These are phyloP conservation scores for Clonostachys solani DNA, from an alignment of 2,329 filamentous ascomycete genomes.

Conservation along the genomic window DNA sequence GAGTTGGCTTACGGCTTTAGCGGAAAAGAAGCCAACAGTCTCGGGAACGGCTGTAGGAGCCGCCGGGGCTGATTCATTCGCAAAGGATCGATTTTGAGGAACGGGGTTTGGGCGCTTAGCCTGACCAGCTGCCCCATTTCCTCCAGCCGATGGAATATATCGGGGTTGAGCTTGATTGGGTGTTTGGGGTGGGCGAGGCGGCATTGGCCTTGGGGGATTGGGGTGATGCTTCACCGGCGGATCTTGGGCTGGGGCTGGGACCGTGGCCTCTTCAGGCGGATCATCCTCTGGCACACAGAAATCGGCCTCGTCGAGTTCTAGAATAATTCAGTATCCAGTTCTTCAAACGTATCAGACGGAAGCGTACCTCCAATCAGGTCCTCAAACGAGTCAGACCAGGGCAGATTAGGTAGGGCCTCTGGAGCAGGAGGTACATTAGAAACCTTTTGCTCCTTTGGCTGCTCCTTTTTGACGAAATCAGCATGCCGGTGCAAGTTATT, in stretches of 20 bases:
- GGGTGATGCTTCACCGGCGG: neutral
- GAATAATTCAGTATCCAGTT: constrained; percentile 28
- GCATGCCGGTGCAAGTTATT: constrained; percentile 77
- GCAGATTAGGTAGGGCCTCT: constrained; percentile 12
- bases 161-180: constrained; percentile 14
- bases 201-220: too few relatives aligned
- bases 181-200: constrained; percentile 21
- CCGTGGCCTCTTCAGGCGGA: constrained; percentile 72
- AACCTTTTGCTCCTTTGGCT: constrained; percentile 10
- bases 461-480: constrained; percentile 65
- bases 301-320: constrained; percentile 73
- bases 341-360: constrained; percentile 27
- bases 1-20: constrained; percentile 56
- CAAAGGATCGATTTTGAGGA: constrained; percentile 12
- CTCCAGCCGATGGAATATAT: neutral
- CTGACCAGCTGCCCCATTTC: neutral
- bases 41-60: constrained; percentile 20
- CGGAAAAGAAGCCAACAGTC: constrained; percentile 65
- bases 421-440: neutral
- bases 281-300: constrained; percentile 66
- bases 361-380: constrained; percentile 44
- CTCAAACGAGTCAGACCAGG: constrained; percentile 41
- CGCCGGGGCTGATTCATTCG: constrained; percentile 11
- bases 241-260: constrained; percentile 27
- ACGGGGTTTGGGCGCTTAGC: constrained; percentile 4